Evolutionary conservation across 1,139 yeast species (phyloP).

Genomic region (Cylindricascospora bacillispora): DNA sequence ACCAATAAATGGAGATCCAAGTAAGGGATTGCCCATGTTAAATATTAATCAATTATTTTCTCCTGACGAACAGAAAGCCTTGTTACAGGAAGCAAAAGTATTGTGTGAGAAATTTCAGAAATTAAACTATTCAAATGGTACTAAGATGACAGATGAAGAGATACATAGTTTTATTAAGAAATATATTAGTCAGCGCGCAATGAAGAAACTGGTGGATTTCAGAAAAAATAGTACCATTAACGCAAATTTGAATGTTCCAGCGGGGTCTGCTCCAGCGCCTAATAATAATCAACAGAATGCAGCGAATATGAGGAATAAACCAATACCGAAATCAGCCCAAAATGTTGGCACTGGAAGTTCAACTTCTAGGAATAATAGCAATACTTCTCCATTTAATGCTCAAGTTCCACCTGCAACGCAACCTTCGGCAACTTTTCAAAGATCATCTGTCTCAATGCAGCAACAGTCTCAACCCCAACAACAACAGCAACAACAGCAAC

Average conservation of each 20-base stretch:
- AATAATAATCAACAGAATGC: not conserved
- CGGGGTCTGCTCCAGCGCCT: not conserved
- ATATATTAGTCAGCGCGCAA: constrained; percentile 30
- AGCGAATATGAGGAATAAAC: constrained; percentile 1
- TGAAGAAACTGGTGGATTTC: constrained; percentile 27
- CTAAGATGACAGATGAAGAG: constrained; percentile 18
- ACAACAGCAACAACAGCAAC: constrained; percentile 12
- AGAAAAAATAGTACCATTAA: constrained; percentile 7
- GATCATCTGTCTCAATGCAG: no score
- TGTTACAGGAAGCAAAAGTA: constrained; percentile 23
- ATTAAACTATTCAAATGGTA: constrained; percentile 18
- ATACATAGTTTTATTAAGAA: constrained; percentile 23
- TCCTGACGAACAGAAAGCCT: constrained; percentile 25
- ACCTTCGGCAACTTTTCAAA: no score
- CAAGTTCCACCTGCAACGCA: no score
- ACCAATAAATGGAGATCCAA: no score
- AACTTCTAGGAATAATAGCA: no score
- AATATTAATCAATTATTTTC: constrained; percentile 26
- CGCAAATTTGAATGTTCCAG: not conserved
- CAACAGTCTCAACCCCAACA: constrained; percentile 10
- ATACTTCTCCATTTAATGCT: no score
- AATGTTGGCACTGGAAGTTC: not conserved
- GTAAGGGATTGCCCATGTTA: no score
- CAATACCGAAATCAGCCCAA: not conserved
- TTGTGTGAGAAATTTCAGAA: constrained; percentile 22